Evolutionary conservation across 768 basidiomycete genomes (phyloP), one percentile per base, ranked within the genome.

Genomic region (Solioccasus polychromus): DNA sequence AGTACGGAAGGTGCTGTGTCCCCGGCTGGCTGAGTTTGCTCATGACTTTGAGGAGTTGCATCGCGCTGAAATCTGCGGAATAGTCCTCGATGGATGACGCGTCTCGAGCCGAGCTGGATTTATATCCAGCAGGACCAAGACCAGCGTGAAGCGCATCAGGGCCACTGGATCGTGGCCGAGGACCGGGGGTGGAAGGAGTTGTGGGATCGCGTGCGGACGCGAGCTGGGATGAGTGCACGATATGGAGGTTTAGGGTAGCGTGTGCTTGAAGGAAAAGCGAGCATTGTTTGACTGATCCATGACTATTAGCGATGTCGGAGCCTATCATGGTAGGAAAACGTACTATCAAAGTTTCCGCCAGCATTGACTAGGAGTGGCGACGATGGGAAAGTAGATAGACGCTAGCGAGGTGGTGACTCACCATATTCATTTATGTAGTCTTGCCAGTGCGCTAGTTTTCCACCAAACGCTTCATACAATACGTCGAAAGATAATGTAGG

Each of bases 191-290:
- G 35, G 62, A 63, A 20, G 53, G 64, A 49, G 52, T 65, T 18
- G 47, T 66, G 43, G 58, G 62, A 24, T 65, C 61, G 54, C 64
- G 66, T 40, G 66, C 56, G 47, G 68, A 63, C 0, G 75, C 60
- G 1, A 79, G 67, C 59, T 89, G 85, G 2, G 84, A 83, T 2
- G 88, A 84, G 55, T 92, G 88, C 42, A 92, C 87, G 62, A 92
- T 85, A 61, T 92, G 90, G 12, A 92, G 77, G 53, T 92, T 92
- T 44, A 92, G 76, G 2, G 89, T 71, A 1, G 88, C 75, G 47
- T 92, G 86, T 0, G 90, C 90, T 68, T 92, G 90, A 19, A 92
- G 76, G 69, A 89, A 92, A 58, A 88, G 85, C 0, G 88, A 87
- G 47, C 83, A 82, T 55, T 86, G 83, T 55, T 82, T 82, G 62